These are phyloP conservation scores for Chaetomium olivaceum DNA, from an alignment of 2,329 filamentous ascomycete genomes.

Conservation along the genomic window DNA sequence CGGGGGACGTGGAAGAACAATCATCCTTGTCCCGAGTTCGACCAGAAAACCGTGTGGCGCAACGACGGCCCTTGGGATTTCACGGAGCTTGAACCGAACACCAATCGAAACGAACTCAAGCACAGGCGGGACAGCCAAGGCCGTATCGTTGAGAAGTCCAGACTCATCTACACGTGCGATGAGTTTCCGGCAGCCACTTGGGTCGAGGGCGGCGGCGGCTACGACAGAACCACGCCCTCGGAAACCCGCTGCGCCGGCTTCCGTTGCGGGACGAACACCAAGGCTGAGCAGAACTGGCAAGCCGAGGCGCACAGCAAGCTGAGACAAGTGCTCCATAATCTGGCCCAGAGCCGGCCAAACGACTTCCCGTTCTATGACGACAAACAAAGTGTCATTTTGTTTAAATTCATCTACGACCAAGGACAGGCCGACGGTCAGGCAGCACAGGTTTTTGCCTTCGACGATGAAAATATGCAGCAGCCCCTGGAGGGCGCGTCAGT, in stretches of 20 bases:
- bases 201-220: slow-evolving; percentile 34
- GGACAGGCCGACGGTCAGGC: too few relatives aligned
- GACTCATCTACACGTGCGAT: slow-evolving; percentile 35
- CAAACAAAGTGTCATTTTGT: too few relatives aligned
- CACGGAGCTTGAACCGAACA: slow-evolving; percentile 24
- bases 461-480: too few relatives aligned
- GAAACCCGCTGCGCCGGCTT: slow-evolving; percentile 27
- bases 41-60: slow-evolving; percentile 22
- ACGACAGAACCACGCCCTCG: neutral
- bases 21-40: slow-evolving; percentile 20
- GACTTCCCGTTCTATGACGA: too few relatives aligned
- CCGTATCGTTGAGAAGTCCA: slow-evolving; percentile 23
- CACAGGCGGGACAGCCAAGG: neutral
- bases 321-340: too few relatives aligned
- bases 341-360: too few relatives aligned
- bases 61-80: slow-evolving; percentile 27
- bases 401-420: too few relatives aligned
- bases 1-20: slow-evolving; percentile 20
- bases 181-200: slow-evolving; percentile 37
- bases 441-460: too few relatives aligned
- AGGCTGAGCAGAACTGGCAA: slow-evolving; percentile 29
- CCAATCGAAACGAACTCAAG: neutral
- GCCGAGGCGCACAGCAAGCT: neutral
- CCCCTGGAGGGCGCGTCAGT: too few relatives aligned
- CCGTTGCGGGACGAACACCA: slow-evolving; percentile 19